Base-by-base conservation (phyloP, 768 basidiomycete genomes). In the Calocybe cyanea region DNA sequence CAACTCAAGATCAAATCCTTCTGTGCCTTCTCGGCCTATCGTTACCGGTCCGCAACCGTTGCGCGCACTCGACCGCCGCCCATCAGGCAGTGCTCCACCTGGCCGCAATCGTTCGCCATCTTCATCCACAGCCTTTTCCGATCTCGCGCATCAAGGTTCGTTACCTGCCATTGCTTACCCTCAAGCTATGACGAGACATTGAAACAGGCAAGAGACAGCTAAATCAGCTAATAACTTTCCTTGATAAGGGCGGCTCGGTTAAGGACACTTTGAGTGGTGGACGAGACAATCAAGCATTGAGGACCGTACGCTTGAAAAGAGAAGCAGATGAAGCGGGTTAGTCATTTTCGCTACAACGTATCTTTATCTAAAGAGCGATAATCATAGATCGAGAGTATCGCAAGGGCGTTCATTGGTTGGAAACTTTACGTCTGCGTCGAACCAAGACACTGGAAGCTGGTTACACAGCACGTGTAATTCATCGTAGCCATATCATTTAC, bases 241-340 rank as follows among this genome's bases (percentile, higher is more conserved):
- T 94, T 44, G 91, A 90, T 62, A 87, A 89, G 62, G 80, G 83
- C 46, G 77, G 77, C 30, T 71, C 74, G 53, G 74, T 75, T 15
- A 85, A 83, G 53, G 85, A 87, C 49, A 65, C 45, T n/a, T 34
- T 70, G 9, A 58, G 78, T 39, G 78, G 78, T 23, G 74, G 76
- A 10, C 74, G 81, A 25, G 78, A 84, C 57, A 85, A 74, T 48
- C 72, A 71, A 43, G 84, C 91, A 1, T 68, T 93, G 49, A 79
- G 84, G 41, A 77, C 81, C 19, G 87, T 91, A 14, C 82, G 86
- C 32, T 81, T 87, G 18, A 94, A 92, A 66, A 74, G 93, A 39
- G 92, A 96, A 54, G 84, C 87, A 4, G 92, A 95, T 28, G 92
- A 95, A 62, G 92, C 92, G 48, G 88, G 91, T 87, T 47, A 51